phyloP scores from a whole-genome alignment of 2,329 filamentous ascomycete genomes.

The Penicillium psychrosexuale region DNA sequence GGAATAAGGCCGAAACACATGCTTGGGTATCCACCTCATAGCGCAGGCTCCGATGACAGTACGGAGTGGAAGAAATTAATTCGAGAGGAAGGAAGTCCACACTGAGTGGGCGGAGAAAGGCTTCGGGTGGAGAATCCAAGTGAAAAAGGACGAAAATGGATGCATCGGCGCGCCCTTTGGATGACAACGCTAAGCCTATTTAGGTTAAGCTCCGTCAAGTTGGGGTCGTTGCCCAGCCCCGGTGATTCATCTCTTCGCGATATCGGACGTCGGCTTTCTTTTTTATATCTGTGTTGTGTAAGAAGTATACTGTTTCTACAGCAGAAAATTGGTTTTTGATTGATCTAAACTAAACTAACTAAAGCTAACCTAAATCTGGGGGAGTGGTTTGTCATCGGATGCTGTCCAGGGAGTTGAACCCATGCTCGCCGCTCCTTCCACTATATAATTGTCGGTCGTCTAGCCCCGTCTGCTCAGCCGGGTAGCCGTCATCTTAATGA shows the following conservation, averaged over 20 bases:
- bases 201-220: slow-evolving; percentile 5
- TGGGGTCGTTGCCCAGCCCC: neutral
- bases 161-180: slow-evolving; percentile 28
- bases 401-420: too few species aligned
- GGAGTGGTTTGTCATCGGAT: too few species aligned
- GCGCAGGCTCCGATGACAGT: neutral
- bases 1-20: neutral
- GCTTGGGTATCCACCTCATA: neutral
- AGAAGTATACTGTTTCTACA: neutral
- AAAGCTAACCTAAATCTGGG: too few species aligned
- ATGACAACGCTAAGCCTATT: slow-evolving; percentile 30
- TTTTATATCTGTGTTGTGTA: neutral
- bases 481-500: too few species aligned
- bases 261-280: neutral
- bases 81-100: neutral
- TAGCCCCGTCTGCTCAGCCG: too few species aligned
- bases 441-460: too few species aligned
- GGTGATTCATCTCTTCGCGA: slow-evolving; percentile 9
- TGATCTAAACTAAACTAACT: too few species aligned
- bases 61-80: neutral
- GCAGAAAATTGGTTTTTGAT: too few species aligned
- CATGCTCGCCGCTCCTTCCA: too few species aligned
- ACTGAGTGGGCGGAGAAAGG: slow-evolving; percentile 9
- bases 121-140: slow-evolving; percentile 6
- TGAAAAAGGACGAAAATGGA: slow-evolving; percentile 1